Conservation (phyloP, 768 basidiomycete genomes). For the Boletus patriciae region DNA sequence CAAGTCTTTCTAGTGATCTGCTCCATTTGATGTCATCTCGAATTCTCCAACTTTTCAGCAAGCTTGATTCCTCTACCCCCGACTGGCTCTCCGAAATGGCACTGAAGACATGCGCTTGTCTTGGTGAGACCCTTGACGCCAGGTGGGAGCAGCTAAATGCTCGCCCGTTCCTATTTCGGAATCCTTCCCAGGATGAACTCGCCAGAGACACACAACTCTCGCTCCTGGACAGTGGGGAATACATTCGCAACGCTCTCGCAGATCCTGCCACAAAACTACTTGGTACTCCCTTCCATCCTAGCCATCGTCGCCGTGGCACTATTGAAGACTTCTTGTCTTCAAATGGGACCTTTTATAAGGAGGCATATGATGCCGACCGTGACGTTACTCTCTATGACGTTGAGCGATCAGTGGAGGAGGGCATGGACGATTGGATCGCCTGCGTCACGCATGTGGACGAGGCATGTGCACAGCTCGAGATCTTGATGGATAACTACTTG, state of each 20-base stretch:
- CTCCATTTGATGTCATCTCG: constrained; percentile 27
- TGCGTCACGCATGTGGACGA: constrained; percentile 1
- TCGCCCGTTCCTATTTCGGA: background rate
- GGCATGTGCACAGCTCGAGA: constrained; percentile 14
- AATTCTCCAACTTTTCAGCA: constrained; percentile 16
- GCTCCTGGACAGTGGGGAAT: background rate
- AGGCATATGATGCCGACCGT: constrained; percentile 6
- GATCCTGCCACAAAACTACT: no score
- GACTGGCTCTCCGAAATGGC: background rate
- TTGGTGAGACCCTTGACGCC: background rate
- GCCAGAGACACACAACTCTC: background rate
- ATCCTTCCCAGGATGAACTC: background rate
- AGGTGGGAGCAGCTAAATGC: background rate
- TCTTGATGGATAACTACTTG: constrained; percentile 30
- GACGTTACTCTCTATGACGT: constrained; percentile 36
- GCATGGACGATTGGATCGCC: constrained; percentile 35
- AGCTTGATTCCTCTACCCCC: constrained; percentile 6
- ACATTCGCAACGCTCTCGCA: background rate
- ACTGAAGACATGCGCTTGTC: background rate
- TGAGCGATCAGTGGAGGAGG: constrained; percentile 32
- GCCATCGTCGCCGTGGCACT: constrained; percentile 2
- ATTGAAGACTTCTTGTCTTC: constrained; percentile 19
- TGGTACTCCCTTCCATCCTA: constrained; percentile 3
- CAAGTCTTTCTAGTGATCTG: constrained; percentile 15
- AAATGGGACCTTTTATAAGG: constrained; percentile 7